Evolutionary conservation across 202 grass and related monocot species (phyloP), one percentile per base, ranked within the genome.

Genomic region (Carex arenaria): DNA sequence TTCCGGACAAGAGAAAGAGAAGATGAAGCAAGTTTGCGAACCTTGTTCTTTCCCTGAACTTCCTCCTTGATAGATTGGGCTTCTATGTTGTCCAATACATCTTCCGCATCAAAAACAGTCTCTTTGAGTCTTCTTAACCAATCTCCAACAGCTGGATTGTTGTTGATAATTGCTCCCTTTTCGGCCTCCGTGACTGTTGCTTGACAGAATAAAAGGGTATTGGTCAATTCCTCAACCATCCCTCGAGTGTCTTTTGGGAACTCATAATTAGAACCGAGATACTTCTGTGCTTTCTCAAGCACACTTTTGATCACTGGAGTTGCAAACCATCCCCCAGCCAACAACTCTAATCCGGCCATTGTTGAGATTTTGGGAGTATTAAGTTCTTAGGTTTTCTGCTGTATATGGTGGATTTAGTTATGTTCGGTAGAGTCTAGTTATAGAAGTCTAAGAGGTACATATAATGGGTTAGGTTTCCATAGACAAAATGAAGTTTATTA

Each of bases 41-140:
- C 73, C 88, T 81, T 87, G 20, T 69, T 84, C 56, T 60, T 83
- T 22, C 57, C 43, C 43, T 47, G 43, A 47, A 47, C 43, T 47
- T 57, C 57, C 18, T 81, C 53, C 60, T 65, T 56, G 61, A 64
- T 81, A n/a, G 30, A 79, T 51, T 87, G 64, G 65, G 54, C 55
- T 7, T 74, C 40, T 9, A 74, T 23, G 30, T 38, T 74, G 47
- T 74, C 70, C 3, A 74, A n/a, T 4, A 74, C 40, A 74, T 74
- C 70, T 47, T 74, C 70, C 0, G 70, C 70, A 8, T 74, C 70
- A 3, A 60, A 79, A 19, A 64, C 88, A 32, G 83, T 38, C 3
- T 77, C 66, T 72, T 85, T 87, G 60, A 90, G 73, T 22, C 67
- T 59, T 52, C 56, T 32, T 23, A 90, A 38, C 82, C 76, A 87